These are phyloP conservation scores for Pestalotiopsis sp. DNA, from an alignment of 2,329 filamentous ascomycete species.

Conservation along the genomic window DNA sequence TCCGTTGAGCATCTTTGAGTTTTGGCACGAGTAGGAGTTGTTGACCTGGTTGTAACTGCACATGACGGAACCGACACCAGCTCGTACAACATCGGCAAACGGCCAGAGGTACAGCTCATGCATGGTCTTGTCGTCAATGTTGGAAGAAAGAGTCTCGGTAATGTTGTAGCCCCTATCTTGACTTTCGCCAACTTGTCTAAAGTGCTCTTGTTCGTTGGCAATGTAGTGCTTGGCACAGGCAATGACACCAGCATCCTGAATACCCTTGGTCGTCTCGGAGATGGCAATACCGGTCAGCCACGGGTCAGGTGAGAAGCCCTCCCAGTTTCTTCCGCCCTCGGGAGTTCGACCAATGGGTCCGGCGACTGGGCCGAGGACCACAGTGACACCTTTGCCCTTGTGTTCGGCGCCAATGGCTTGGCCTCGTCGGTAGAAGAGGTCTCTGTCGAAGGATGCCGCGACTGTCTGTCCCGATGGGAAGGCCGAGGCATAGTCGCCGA, in stretches of 20 bases:
- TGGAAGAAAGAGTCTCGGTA: conserved; percentile 56
- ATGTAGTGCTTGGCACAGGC: conserved; percentile 77
- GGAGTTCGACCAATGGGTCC: conserved; percentile 70
- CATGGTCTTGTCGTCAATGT: conserved; percentile 71
- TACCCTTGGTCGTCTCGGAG: conserved; percentile 73
- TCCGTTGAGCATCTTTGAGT: conserved; percentile 73
- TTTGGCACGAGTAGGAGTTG: conserved; percentile 79
- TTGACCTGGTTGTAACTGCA: conserved; percentile 78
- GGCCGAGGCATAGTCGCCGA: conserved; percentile 76
- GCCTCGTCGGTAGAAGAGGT: conserved; percentile 69
- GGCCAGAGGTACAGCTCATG: conserved; percentile 80
- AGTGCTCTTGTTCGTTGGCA: conserved; percentile 74
- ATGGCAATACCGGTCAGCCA: conserved; percentile 73
- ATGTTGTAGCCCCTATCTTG: conserved; percentile 62
- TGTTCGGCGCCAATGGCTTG: conserved; percentile 72
- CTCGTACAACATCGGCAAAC: conserved; percentile 70
- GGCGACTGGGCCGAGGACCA: conserved; percentile 72
- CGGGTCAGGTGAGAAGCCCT: conserved; percentile 71
- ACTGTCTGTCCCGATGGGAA: conserved; percentile 79
- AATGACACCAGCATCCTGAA: conserved; percentile 77
- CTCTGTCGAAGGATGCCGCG: conserved; percentile 79
- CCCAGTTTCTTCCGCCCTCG: conserved; percentile 72
- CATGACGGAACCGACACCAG: conserved; percentile 65
- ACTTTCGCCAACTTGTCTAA: conserved; percentile 62
- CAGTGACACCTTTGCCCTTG: conserved; percentile 70